Conservation (phyloP, 805 yeast genomes). For the Candida peoriensis region DNA sequence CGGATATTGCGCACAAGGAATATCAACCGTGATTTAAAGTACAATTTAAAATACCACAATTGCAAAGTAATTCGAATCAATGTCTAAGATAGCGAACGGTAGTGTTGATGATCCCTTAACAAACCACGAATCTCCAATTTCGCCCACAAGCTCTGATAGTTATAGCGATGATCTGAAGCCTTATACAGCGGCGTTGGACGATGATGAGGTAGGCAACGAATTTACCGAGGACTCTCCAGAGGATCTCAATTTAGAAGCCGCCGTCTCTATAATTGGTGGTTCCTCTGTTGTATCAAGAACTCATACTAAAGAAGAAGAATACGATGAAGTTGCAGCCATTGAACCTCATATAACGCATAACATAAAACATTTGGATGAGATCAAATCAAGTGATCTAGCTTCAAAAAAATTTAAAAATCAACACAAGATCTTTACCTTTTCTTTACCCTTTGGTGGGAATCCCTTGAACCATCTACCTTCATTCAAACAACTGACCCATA, state of each 20-base stretch:
- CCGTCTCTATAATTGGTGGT: conserved; percentile 41
- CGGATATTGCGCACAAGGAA: no score
- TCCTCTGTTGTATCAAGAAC: conserved; percentile 24
- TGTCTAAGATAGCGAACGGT: neutral
- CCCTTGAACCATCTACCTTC: conserved; percentile 22
- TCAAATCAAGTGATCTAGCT: conserved; percentile 18
- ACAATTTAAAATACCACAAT: no score
- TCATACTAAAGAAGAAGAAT: conserved; percentile 6
- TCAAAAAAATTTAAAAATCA: conserved; percentile 15
- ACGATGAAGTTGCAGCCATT: conserved; percentile 10
- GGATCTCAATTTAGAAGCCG: conserved; percentile 3
- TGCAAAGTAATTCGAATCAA: no score
- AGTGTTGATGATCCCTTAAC: neutral
- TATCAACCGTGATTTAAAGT: no score
- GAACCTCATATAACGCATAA: neutral
- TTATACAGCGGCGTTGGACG: no score
- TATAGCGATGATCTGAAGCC: neutral
- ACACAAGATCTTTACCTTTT: conserved; percentile 32
- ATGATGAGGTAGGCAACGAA: no score
- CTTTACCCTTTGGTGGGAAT: conserved; percentile 35
- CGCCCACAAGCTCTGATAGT: neutral
- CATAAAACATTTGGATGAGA: neutral
- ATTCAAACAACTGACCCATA: conserved; percentile 12
- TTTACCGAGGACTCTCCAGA: no score
- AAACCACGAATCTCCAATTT: neutral